Evolutionary conservation across 1,284 basidiomycete genomes (phyloP).

Genomic region (Amylostereum areolatum): DNA sequence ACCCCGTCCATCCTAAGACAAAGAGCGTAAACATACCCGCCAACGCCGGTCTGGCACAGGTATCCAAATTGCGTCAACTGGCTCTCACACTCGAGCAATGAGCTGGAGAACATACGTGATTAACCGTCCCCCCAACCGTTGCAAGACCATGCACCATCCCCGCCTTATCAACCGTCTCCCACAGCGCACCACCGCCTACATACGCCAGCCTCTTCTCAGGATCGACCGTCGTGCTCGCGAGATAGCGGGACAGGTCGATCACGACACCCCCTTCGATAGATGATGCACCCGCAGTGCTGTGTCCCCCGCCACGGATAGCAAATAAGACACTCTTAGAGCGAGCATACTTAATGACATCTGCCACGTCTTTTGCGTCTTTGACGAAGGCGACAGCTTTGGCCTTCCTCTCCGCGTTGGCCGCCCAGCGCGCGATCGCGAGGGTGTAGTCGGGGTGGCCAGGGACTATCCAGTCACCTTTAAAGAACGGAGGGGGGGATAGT

Average conservation of each 20-base stretch:
- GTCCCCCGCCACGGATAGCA: slow-evolving; percentile 47
- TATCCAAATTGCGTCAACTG: slow-evolving; percentile 3
- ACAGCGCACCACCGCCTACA: slow-evolving; percentile 48
- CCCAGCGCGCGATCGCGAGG: slow-evolving; percentile 39
- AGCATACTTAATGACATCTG: slow-evolving; percentile 34
- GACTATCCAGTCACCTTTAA: slow-evolving; percentile 41
- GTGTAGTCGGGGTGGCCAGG: slow-evolving; percentile 32
- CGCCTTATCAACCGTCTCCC: slow-evolving; percentile 44
- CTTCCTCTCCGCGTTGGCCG: slow-evolving; percentile 32
- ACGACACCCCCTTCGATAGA: slow-evolving; percentile 48
- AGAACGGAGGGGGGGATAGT: slow-evolving; percentile 6
- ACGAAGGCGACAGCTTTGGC: slow-evolving; percentile 44
- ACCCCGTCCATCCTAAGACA: background rate
- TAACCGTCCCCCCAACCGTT: slow-evolving; percentile 48
- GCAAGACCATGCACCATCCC: slow-evolving; percentile 43
- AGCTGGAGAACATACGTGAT: slow-evolving; percentile 35
- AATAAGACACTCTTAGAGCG: slow-evolving; percentile 30
- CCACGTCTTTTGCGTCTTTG: slow-evolving; percentile 31
- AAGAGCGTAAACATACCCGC: slow-evolving; percentile 29
- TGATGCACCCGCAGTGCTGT: slow-evolving; percentile 42
- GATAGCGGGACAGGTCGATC: slow-evolving; percentile 46
- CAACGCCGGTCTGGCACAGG: slow-evolving; percentile 40
- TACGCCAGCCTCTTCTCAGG: slow-evolving; percentile 32
- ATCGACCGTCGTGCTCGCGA: slow-evolving; percentile 39
- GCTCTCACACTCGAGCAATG: background rate